Evolutionary conservation across 75 land plant species (phyloP).

Genomic region (Sequoiadendron giganteum): DNA sequence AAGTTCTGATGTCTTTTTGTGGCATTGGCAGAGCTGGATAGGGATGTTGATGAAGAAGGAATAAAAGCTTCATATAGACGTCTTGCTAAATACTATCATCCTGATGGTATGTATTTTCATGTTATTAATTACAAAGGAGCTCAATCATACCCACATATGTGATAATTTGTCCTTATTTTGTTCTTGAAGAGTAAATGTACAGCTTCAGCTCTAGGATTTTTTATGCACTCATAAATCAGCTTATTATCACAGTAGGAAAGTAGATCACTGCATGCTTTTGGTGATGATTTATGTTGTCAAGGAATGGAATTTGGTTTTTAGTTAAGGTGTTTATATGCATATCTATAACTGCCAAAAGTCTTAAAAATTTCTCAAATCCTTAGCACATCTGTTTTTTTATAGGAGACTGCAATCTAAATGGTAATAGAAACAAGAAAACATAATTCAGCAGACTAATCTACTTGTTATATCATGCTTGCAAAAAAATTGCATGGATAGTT

Average conservation of each 20-base stretch:
- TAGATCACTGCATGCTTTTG: not conserved
- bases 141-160: not conserved
- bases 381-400: not conserved
- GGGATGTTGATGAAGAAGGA: constrained; percentile 81
- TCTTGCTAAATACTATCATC: constrained; percentile 92
- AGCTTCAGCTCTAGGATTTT: not conserved
- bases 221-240: not conserved
- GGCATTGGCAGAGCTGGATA: constrained; percentile 63
- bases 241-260: not conserved
- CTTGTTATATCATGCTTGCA: not conserved
- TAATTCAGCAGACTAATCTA: not conserved
- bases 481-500: not conserved
- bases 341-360: not conserved
- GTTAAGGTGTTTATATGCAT: not conserved
- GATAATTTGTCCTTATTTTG: not conserved
- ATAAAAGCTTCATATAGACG: constrained; percentile 86
- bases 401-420: not conserved
- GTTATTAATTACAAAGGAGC: not conserved
- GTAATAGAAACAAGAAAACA: not conserved
- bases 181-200: not conserved
- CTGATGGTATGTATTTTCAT: constrained; percentile 72
- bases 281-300: not conserved
- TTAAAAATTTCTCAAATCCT: not conserved
- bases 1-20: constrained; percentile 2
- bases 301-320: not conserved